phyloP scores from a whole-genome alignment of 768 basidiomycete genomes.

The Lactarius sp. region DNA sequence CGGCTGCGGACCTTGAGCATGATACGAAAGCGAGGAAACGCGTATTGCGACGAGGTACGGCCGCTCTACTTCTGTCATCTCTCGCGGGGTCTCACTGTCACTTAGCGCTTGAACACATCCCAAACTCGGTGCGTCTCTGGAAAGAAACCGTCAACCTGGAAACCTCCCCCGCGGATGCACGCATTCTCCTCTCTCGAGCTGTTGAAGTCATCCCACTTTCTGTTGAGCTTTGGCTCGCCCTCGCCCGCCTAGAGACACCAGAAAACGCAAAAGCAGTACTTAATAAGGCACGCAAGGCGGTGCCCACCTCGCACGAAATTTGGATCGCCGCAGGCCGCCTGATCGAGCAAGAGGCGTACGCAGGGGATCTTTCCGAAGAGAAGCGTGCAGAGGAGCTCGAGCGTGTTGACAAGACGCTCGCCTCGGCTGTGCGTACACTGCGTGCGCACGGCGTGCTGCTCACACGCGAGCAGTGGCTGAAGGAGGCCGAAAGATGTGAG shows the following conservation, averaged over 20 bases:
- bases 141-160: constrained; percentile 98
- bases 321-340: constrained; percentile 97
- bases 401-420: constrained; percentile 84
- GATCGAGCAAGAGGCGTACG: constrained; percentile 75
- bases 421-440: constrained; percentile 72
- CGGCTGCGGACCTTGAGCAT: constrained; percentile 84
- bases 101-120: constrained; percentile 91
- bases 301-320: constrained; percentile 96
- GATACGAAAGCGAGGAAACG: constrained; percentile 85
- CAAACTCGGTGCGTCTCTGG: constrained; percentile 95
- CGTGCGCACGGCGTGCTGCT: constrained; percentile 81
- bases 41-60: constrained; percentile 82
- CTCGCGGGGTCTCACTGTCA: neutral
- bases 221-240: constrained; percentile 96
- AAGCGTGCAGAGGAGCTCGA: constrained; percentile 61
- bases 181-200: constrained; percentile 86
- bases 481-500: constrained; percentile 92
- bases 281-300: constrained; percentile 90
- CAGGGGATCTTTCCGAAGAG: constrained; percentile 44
- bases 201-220: constrained; percentile 96
- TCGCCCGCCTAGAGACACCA: constrained; percentile 93
- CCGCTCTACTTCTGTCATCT: neutral
- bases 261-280: constrained; percentile 88
- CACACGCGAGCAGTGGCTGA: constrained; percentile 89
- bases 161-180: constrained; percentile 80